These are phyloP conservation scores for Yamadazyma buinensis DNA, from an alignment of 1,139 yeast genomes.

Conservation along the genomic window DNA sequence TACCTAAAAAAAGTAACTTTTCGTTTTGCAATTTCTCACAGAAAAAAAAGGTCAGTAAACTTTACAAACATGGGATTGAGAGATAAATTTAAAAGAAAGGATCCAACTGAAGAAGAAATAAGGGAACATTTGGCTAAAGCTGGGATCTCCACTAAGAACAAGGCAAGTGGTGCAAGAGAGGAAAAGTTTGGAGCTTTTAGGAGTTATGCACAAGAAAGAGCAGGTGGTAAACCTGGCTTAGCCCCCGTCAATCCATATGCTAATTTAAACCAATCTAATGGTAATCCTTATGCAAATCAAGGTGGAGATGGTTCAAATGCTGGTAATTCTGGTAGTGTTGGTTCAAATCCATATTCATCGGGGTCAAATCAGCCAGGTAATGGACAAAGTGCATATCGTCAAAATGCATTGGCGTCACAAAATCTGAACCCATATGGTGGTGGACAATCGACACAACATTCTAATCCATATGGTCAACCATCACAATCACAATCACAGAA, in stretches of 20 bases:
- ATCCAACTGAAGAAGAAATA: slow-evolving; percentile 56
- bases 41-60: neutral
- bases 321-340: slow-evolving; percentile 6
- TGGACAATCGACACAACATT: neutral
- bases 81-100: slow-evolving; percentile 58
- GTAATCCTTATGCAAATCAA: slow-evolving; percentile 26
- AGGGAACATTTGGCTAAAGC: slow-evolving; percentile 46
- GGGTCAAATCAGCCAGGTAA: slow-evolving; percentile 4
- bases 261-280: slow-evolving; percentile 21
- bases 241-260: slow-evolving; percentile 48
- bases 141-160: slow-evolving; percentile 52
- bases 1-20: too few relatives aligned
- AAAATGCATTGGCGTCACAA: neutral
- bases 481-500: neutral
- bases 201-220: slow-evolving; percentile 52
- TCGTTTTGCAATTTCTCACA: neutral
- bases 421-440: slow-evolving; percentile 3
- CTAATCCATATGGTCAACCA: slow-evolving; percentile 1
- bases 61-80: slow-evolving; percentile 35
- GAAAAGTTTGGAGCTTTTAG: slow-evolving; percentile 67
- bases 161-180: slow-evolving; percentile 26
- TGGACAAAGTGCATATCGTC: neutral
- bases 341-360: neutral
- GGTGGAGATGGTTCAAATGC: slow-evolving; percentile 4
- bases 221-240: slow-evolving; percentile 37